Evolutionary conservation across 2,329 filamentous ascomycete genomes (phyloP), one percentile per base, ranked within the genome.

Genomic region (Paracorniculantispora psalliotae): DNA sequence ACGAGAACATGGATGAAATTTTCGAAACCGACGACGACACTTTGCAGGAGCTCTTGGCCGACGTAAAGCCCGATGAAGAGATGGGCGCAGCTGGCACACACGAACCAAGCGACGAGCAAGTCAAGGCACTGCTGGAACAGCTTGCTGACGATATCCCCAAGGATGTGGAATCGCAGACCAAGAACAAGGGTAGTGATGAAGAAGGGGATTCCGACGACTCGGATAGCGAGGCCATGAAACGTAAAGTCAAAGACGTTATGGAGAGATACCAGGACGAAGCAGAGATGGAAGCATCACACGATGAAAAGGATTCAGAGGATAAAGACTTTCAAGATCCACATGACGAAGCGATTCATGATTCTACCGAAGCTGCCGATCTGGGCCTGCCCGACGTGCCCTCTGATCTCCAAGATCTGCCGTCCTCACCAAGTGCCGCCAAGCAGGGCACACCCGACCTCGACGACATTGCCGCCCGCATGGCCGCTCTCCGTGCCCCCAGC

Each of bases 401-500:
- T 0, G 66, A 72, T 41, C 73, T 80, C 5, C 67, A 73, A 49
- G 72, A 76, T 28, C 73, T 77, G 8, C 63, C 70, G 0, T 60
- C 65, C 0, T 56, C 67, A 67, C 19, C 65, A 5, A 19, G 33
- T 12, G n/a, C 23, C 19, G 35, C 59, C 19, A 63, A 49, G 30
- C 63, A 19, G 8, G 21, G 55, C 44, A 70, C 57, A 50, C 65
- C 68, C 47, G 72, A 75, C 59, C 63, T 69, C 26, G 73, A 77
- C 52, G 76, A 77, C 60, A 79, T 85, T 51, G 74, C 78, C 1
- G 74, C 77, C 8, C 81, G 81, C 52, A 76, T 85, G 65, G 80
- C 81, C 2, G 79, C 78, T 5, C 74, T 85, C 3, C 74, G 75
- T 41, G 73, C 77, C 17, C 63, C 75, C 44, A 64, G 65, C 54